phyloP scores from a whole-genome alignment of 495 filamentous ascomycete species.

The Penicillium tannophilum region DNA sequence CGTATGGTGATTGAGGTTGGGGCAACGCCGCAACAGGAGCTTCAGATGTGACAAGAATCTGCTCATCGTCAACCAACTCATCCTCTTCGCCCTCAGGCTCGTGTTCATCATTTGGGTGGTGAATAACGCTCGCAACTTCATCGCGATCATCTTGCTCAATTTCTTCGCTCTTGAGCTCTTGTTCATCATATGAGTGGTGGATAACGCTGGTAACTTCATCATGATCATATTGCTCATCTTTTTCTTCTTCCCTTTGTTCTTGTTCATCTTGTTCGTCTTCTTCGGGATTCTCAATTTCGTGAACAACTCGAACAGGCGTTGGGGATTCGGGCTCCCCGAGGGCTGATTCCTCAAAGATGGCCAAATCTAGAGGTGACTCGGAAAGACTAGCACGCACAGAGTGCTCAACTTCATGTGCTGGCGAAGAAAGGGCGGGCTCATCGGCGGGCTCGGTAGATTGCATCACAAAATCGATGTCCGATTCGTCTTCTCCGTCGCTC shows the following conservation, averaged over 20 bases:
- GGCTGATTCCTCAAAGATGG: conserved; percentile 2
- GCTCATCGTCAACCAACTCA: conserved; percentile 25
- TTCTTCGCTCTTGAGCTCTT: conserved; percentile 22
- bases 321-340: conserved; percentile 8
- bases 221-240: conserved; percentile 4
- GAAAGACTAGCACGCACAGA: not conserved
- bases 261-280: conserved; percentile 1
- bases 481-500: not conserved
- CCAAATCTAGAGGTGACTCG: conserved; percentile 12
- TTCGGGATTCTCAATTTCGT: not conserved
- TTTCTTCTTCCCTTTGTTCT: conserved; percentile 8
- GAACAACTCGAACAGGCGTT: not conserved
- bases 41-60: conserved; percentile 21
- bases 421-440: not conserved
- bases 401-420: not conserved
- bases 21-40: not conserved
- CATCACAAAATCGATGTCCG: not conserved
- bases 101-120: conserved; percentile 15
- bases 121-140: conserved; percentile 1
- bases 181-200: conserved; percentile 11
- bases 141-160: not conserved
- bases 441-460: not conserved
- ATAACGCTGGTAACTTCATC: not conserved
- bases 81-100: conserved; percentile 20
- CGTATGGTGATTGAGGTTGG: conserved; percentile 19